Evolutionary conservation across 2,329 filamentous ascomycete species (phyloP).

Genomic region (Zarea fungicola): DNA sequence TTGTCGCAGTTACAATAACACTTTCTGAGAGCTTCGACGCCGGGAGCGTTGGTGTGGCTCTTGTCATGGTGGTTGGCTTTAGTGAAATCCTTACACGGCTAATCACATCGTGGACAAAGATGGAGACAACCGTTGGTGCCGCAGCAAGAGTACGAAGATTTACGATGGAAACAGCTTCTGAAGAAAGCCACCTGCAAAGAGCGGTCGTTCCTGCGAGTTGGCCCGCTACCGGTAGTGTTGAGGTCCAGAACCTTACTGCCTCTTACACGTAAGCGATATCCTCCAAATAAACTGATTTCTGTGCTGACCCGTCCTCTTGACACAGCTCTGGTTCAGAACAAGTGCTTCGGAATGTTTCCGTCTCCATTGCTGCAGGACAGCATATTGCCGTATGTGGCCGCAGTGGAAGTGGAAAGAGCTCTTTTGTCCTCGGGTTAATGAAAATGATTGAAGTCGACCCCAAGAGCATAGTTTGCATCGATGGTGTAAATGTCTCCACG

Average conservation of each 20-base stretch:
- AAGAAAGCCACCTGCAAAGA: background rate
- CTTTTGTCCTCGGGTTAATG: conserved; percentile 31
- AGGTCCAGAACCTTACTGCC: background rate
- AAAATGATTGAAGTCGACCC: conserved; percentile 28
- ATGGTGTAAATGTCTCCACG: conserved; percentile 27
- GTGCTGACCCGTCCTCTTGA: background rate
- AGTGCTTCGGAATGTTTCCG: background rate
- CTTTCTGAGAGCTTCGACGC: conserved; percentile 21
- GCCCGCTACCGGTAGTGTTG: background rate
- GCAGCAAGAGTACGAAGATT: conserved; percentile 12
- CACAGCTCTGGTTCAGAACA: background rate
- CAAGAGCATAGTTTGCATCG: conserved; percentile 29
- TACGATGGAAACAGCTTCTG: background rate
- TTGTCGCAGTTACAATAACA: conserved; percentile 26
- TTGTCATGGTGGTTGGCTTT: conserved; percentile 20
- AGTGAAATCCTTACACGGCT: conserved; percentile 18
- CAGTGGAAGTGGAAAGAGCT: conserved; percentile 32
- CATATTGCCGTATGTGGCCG: conserved; percentile 24
- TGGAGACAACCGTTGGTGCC: conserved; percentile 21
- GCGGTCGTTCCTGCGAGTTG: background rate
- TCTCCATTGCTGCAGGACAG: conserved; percentile 18
- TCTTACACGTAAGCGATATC: background rate
- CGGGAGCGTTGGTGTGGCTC: conserved; percentile 19
- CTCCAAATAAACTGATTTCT: background rate
- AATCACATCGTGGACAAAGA: conserved; percentile 18